phyloP scores from a whole-genome alignment of 768 basidiomycete species.

The Cantharellus cinnabarinus region DNA sequence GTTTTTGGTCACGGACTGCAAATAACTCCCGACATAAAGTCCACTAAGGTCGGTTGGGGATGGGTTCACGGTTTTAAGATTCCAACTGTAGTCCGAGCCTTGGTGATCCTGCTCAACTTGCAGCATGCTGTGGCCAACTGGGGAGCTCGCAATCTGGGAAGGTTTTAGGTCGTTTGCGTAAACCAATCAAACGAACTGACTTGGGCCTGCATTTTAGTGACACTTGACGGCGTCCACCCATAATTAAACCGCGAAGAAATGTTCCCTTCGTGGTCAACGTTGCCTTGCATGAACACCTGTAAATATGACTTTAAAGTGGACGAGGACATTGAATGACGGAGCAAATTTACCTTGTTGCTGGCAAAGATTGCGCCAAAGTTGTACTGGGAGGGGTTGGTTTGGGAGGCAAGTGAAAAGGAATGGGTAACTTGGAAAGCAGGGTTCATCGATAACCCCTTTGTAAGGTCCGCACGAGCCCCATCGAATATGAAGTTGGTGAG shows the following conservation, averaged over 20 bases:
- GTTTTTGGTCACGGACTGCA: constrained; percentile 83
- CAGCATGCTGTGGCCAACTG: constrained; percentile 67
- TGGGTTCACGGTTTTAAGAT: constrained; percentile 79
- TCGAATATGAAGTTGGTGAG: constrained; percentile 92
- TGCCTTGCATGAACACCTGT: constrained; percentile 85
- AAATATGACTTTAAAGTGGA: constrained; percentile 7
- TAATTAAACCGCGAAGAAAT: constrained; percentile 78
- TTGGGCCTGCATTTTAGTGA: constrained; percentile 78
- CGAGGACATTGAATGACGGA: background rate
- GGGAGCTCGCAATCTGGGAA: constrained; percentile 46
- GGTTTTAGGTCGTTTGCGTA: background rate
- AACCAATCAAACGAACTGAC: constrained; percentile 23
- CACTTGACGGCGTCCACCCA: constrained; percentile 56
- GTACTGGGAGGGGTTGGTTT: constrained; percentile 68
- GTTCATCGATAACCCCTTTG: constrained; percentile 77
- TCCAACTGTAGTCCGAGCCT: constrained; percentile 70
- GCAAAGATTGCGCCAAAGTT: constrained; percentile 90
- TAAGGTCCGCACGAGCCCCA: constrained; percentile 88
- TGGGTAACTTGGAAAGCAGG: constrained; percentile 99
- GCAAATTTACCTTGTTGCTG: constrained; percentile 39
- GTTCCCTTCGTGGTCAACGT: constrained; percentile 83
- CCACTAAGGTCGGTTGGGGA: constrained; percentile 73
- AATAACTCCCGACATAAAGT: constrained; percentile 76
- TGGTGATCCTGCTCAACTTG: constrained; percentile 88
- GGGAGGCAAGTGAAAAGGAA: constrained; percentile 79